Evolutionary conservation across 257 asterid genomes (phyloP).

Genomic region (Lycium barbarum): DNA sequence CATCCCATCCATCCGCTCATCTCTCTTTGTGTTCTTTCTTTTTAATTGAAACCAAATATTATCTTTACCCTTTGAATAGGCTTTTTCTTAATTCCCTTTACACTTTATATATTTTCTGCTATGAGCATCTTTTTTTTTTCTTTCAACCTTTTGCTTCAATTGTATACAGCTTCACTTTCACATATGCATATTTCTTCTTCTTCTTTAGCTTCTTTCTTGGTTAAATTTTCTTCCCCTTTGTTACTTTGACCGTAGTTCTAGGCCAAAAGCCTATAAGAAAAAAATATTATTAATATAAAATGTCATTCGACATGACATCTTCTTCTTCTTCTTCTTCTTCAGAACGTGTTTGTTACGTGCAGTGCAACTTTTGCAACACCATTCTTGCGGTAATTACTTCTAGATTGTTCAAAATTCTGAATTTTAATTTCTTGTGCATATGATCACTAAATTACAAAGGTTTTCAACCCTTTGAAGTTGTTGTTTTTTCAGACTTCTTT

Average conservation of each 20-base stretch:
- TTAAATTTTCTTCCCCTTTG: background rate
- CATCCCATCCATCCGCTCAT: background rate
- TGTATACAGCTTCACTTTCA: background rate
- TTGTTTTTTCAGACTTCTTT: background rate
- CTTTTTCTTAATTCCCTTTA: constrained; percentile 35
- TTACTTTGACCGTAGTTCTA: background rate
- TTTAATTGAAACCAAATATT: constrained; percentile 27
- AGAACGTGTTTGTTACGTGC: constrained; percentile 70
- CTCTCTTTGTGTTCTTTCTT: constrained; percentile 29
- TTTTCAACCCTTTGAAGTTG: background rate
- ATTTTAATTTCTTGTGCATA: background rate
- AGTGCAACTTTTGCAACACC: constrained; percentile 82
- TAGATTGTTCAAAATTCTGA: background rate
- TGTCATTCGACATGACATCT: constrained; percentile 54
- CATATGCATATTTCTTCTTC: background rate
- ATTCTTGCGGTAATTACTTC: constrained; percentile 26
- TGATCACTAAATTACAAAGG: background rate
- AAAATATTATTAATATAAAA: constrained; percentile 23
- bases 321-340: constrained; percentile 31
- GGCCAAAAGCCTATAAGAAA: background rate
- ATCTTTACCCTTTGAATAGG: constrained; percentile 21
- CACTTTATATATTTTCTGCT: constrained; percentile 24
- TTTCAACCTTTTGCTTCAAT: background rate
- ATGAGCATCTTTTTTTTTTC: background rate
- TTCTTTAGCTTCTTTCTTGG: background rate